Percentiles rank a stretch among this genome's conserved stretches.
phyloP scores from a whole-genome alignment of 805 yeast species.

The Blastobotrys chiropterorum region DNA sequence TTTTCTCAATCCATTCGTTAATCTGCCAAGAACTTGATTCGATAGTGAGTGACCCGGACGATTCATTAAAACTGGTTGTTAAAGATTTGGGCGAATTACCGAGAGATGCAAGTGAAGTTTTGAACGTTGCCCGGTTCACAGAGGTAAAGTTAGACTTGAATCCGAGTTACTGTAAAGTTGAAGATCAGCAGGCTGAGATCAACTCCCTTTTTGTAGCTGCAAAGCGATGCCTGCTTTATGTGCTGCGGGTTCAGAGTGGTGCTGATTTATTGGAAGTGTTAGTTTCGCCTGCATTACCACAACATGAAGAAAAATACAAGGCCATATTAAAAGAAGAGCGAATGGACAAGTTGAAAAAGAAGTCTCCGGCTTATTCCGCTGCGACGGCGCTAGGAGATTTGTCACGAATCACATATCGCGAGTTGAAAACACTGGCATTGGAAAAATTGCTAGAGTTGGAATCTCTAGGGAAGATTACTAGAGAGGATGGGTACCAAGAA shows the following conservation, averaged over 20 bases:
- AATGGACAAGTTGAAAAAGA: constrained; percentile 20
- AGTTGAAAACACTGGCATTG: constrained; percentile 68
- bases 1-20: constrained; percentile 35
- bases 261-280: constrained; percentile 62
- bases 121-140: constrained; percentile 48
- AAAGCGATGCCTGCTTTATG: constrained; percentile 73
- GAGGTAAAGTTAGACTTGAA: constrained; percentile 53
- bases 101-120: constrained; percentile 39
- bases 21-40: constrained; percentile 26
- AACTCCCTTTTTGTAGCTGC: constrained; percentile 64
- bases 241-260: constrained; percentile 74
- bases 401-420: constrained; percentile 49
- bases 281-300: constrained; percentile 56
- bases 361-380: constrained; percentile 33
- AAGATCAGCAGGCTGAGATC: constrained; percentile 48
- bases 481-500: constrained; percentile 69
- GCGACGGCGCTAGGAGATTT: constrained; percentile 44
- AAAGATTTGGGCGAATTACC: constrained; percentile 38
- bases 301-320: constrained; percentile 62
- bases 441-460: constrained; percentile 75
- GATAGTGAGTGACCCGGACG: constrained; percentile 36
- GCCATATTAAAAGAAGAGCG: constrained; percentile 47
- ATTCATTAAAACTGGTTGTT: constrained; percentile 44
- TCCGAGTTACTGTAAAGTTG: constrained; percentile 42
- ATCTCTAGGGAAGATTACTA: constrained; percentile 51